Percentiles rank a stretch among this genome's conserved stretches.
Evolutionary conservation across 176 grass and related monocot genomes (phyloP).

Genomic region (Triticum turgidum): DNA sequence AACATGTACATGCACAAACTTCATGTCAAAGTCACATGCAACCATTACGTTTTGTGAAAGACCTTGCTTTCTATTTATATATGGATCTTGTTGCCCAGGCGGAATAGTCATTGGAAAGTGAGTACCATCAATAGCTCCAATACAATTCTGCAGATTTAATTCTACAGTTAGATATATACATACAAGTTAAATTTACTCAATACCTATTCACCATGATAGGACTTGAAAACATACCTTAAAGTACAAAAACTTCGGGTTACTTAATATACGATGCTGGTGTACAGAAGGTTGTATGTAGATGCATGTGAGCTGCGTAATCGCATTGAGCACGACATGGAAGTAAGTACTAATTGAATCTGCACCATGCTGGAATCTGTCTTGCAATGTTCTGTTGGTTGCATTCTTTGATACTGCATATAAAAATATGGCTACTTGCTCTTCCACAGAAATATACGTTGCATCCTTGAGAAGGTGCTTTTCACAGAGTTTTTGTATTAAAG

Average conservation of each 20-base stretch:
- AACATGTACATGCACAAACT: no score
- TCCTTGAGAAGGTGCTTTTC: background rate
- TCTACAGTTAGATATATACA: background rate
- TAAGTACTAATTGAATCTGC: constrained; percentile 20
- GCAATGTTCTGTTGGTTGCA: background rate
- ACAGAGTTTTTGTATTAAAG: background rate
- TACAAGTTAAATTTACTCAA: background rate
- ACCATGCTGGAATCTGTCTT: constrained; percentile 2
- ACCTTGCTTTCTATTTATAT: no score
- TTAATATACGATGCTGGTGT: no score
- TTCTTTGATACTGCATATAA: constrained; percentile 8
- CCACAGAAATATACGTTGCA: background rate
- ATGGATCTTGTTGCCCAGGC: no score
- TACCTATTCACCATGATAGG: background rate
- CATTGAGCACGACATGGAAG: background rate
- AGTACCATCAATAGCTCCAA: background rate
- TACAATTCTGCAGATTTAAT: background rate
- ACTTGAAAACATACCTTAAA: no score
- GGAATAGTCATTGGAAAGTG: background rate
- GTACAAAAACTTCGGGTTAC: no score
- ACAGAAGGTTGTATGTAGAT: no score
- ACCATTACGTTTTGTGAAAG: no score
- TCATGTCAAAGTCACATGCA: no score
- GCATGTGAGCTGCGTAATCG: constrained; percentile 15
- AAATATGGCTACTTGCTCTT: background rate